Conservation (phyloP, 2,329 filamentous ascomycete species). For the Cercospora sojina region DNA sequence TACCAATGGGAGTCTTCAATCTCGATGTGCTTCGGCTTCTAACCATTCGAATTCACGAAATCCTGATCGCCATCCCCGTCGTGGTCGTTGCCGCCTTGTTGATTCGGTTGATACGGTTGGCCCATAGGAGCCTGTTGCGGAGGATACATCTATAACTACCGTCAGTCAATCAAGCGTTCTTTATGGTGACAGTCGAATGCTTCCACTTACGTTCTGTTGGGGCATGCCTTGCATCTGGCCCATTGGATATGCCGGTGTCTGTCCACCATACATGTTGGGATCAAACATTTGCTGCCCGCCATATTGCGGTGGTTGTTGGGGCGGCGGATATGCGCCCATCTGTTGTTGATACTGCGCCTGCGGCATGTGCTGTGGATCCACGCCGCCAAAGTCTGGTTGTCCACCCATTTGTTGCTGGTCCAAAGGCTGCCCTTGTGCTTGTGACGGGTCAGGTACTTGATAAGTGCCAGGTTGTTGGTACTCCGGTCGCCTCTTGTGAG, state of each 20-base stretch:
- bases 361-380: conserved; percentile 37
- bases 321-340: conserved; percentile 78
- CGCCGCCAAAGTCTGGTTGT: conserved; percentile 35
- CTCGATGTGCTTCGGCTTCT: conserved; percentile 6
- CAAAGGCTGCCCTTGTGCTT: conserved; percentile 42
- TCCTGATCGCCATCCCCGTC: conserved; percentile 49
- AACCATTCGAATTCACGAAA: conserved; percentile 34
- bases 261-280: conserved; percentile 69
- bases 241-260: conserved; percentile 33
- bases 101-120: conserved; percentile 40
- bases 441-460: conserved; percentile 54
- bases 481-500: conserved; percentile 66
- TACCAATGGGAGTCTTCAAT: not conserved
- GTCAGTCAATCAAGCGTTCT: conserved; percentile 24
- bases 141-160: conserved; percentile 28
- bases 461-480: conserved; percentile 44
- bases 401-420: conserved; percentile 35
- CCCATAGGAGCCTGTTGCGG: conserved; percentile 41
- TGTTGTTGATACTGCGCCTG: conserved; percentile 67
- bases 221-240: conserved; percentile 36
- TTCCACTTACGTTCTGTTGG: conserved; percentile 29
- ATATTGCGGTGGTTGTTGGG: conserved; percentile 73
- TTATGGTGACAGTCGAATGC: not conserved
- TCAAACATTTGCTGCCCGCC: conserved; percentile 78
- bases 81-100: conserved; percentile 41